phyloP scores from a whole-genome alignment of 306 rosid species.

The Arachis hypogaea region DNA sequence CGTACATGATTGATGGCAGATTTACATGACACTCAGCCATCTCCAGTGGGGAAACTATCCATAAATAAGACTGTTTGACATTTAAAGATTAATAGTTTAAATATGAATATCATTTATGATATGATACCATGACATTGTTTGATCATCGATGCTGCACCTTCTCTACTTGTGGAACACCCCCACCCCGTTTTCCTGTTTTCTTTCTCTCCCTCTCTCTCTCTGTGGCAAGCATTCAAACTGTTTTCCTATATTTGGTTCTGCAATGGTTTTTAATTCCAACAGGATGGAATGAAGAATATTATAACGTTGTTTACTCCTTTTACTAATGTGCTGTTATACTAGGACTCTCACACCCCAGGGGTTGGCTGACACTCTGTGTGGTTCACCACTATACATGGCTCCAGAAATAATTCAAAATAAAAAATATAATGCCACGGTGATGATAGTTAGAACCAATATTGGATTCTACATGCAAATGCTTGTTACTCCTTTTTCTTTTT shows the following conservation, averaged over 20 bases:
- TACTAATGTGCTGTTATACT: constrained; percentile 38
- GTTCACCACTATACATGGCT: constrained; percentile 99
- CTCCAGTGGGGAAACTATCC: too few species aligned
- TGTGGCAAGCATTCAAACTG: too few species aligned
- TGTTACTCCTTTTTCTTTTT: constrained; percentile 16
- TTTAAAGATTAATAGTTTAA: too few species aligned
- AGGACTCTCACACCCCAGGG: constrained; percentile 77
- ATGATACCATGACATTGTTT: too few species aligned
- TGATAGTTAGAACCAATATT: constrained; percentile 32
- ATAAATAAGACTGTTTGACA: too few species aligned
- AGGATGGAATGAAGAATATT: constrained; percentile 5
- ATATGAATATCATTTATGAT: too few species aligned
- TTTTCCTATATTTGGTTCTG: too few species aligned
- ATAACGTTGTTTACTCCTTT: background rate
- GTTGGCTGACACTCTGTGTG: constrained; percentile 89
- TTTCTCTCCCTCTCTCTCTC: too few species aligned
- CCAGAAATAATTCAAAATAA: constrained; percentile 81
- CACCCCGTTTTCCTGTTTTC: too few species aligned
- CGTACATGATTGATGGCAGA: background rate
- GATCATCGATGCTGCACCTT: too few species aligned
- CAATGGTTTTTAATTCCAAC: too few species aligned
- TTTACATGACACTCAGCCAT: background rate
- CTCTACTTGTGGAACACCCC: too few species aligned
- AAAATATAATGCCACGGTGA: constrained; percentile 91
- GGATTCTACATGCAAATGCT: constrained; percentile 4